A percentile compares a stretch with the other conserved stretches of the same genome.
Evolutionary conservation across 2,329 filamentous ascomycete genomes (phyloP).

Genomic region (Aspergillus caelatus): DNA sequence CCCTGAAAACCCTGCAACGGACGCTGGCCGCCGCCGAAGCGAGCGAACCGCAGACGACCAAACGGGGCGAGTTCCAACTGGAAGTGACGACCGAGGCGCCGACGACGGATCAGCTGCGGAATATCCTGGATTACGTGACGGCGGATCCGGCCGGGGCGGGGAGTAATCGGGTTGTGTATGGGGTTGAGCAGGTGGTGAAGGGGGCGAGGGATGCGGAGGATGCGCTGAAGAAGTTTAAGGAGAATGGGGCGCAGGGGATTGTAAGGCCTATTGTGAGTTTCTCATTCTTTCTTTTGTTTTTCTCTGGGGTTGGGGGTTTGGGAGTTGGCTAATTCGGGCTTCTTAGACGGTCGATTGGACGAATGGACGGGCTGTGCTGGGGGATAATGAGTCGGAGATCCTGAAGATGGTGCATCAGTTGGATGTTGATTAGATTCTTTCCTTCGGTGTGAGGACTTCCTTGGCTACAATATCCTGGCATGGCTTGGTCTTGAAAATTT

Average conservation of each 20-base stretch:
- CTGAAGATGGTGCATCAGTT: conserved; percentile 71
- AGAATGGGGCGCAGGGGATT: conserved; percentile 66
- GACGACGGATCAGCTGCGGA: conserved; percentile 79
- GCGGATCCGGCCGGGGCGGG: conserved; percentile 56
- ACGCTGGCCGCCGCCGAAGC: conserved; percentile 74
- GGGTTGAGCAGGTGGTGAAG: conserved; percentile 66
- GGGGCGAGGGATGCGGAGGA: conserved; percentile 75
- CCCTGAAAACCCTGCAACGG: conserved; percentile 78
- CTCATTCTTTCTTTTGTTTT: conserved; percentile 3
- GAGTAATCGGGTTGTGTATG: conserved; percentile 65
- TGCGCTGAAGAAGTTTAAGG: conserved; percentile 76
- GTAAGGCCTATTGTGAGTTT: conserved; percentile 73
- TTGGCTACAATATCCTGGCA: neutral
- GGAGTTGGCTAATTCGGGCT: neutral
- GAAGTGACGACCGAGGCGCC: conserved; percentile 79
- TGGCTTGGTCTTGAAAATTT: neutral
- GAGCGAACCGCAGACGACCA: conserved; percentile 69
- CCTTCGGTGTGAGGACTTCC: neutral
- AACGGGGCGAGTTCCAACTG: conserved; percentile 77
- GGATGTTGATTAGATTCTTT: conserved; percentile 27
- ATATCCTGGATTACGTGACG: conserved; percentile 72
- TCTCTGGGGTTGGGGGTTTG: conserved; percentile 23
- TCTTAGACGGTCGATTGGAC: conserved; percentile 80
- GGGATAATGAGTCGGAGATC: conserved; percentile 86
- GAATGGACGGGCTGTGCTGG: conserved; percentile 76